Percentiles rank a stretch among this genome's conserved stretches.
These are phyloP conservation scores for Isoetes engelmannii DNA, from an alignment of 83 land plant species.

Conservation along the genomic window DNA sequence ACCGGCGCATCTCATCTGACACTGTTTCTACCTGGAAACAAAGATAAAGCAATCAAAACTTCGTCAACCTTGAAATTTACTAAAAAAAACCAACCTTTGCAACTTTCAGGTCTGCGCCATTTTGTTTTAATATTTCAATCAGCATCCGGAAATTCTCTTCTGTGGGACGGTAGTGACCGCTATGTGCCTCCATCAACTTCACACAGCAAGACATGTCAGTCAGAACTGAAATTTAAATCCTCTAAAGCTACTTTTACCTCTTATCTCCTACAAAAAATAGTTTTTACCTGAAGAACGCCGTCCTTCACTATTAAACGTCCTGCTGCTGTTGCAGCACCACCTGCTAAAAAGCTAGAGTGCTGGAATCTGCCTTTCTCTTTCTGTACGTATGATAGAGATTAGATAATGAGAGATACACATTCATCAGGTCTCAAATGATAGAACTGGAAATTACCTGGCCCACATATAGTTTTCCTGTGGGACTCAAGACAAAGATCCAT, in stretches of 20 bases:
- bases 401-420: background rate
- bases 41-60: no score
- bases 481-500: conserved; percentile 34
- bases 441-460: conserved; percentile 16
- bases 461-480: conserved; percentile 19
- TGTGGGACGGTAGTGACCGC: conserved; percentile 42
- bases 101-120: conserved; percentile 31
- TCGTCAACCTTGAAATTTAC: no score
- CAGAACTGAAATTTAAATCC: background rate
- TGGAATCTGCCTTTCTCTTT: conserved; percentile 26
- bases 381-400: conserved; percentile 5
- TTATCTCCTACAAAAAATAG: background rate
- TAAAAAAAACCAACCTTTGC: conserved; percentile 19
- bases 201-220: background rate
- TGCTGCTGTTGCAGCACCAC: conserved; percentile 37
- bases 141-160: conserved; percentile 30
- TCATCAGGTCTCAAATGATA: background rate
- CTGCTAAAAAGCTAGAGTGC: conserved; percentile 32
- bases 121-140: conserved; percentile 11
- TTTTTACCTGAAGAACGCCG: conserved; percentile 29
- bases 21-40: no score
- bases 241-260: background rate
- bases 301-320: conserved; percentile 27
- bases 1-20: no score
- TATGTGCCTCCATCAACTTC: conserved; percentile 41